Base-by-base conservation (phyloP, 176 grass and related monocot genomes). In the Puya raimondii region DNA sequence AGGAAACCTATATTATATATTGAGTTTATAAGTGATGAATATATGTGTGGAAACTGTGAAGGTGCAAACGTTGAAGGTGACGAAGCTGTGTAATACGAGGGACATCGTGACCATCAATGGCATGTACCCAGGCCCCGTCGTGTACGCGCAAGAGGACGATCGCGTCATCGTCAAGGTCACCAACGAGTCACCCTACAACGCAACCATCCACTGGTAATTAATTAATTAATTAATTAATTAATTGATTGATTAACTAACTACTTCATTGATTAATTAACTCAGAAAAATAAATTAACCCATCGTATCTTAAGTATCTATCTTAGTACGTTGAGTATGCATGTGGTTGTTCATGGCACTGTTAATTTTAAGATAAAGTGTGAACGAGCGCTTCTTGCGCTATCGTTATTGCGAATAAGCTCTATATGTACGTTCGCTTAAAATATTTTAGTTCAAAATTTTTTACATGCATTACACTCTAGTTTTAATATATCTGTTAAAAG, bases 131-230 rank as follows among this genome's bases (percentile, higher is more conserved):
- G 79, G 79, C 2, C 79, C 79, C 0, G 47, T 68, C 3, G 23
- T 81, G 11, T 48, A 74, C 4, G 71, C 64, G 0, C 63, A 67
- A 23, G 79, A 81, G 58, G 64, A 67, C 9, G 79, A 81, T 17
- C 64, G 53, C 9, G 33, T 81, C 12, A 64, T 81, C 71, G 4
- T 81, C 64, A 75, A 63, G 11, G 79, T 81, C 71, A 81, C 67
- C n/a, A 81, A 81, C 22, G 27, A 81, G n/a, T 22, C 70, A 1
- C 52, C 47, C 1, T n/a, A 67, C 48, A 82, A 76, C 50, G 21
- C 21, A 58, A 82, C 72, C 51, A 70, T 82, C 23, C 72, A 82
- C 7, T 82, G 72, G 80, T 76, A 82, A 12, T 10, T 47, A 23
- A 8, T 64, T 49, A 10, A 64, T 14, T 9, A n/a, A 26, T 22